Evolutionary conservation across 768 basidiomycete genomes (phyloP).

Genomic region (Serpula lacrymans): DNA sequence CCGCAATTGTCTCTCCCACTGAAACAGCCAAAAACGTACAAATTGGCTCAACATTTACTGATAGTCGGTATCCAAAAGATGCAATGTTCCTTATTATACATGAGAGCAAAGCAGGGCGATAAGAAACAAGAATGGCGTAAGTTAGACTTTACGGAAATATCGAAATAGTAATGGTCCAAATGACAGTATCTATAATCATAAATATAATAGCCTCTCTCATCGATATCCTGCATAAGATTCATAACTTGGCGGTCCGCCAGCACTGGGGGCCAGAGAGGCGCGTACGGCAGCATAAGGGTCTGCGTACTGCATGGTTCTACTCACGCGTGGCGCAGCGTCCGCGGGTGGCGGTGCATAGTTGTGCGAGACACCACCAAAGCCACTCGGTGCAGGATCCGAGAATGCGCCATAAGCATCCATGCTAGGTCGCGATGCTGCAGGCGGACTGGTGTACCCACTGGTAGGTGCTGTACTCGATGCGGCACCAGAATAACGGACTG

Average conservation of each 20-base stretch:
- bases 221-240: conserved; percentile 52
- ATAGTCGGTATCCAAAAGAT: too few relatives aligned
- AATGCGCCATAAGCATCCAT: conserved; percentile 92
- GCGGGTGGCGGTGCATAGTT: conserved; percentile 30
- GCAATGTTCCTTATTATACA: too few relatives aligned
- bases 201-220: conserved; percentile 27
- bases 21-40: too few relatives aligned
- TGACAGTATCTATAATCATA: too few relatives aligned
- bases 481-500: conserved; percentile 44
- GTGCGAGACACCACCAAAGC: conserved; percentile 49
- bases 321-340: conserved; percentile 54
- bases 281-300: conserved; percentile 85
- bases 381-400: conserved; percentile 80
- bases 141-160: too few relatives aligned
- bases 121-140: too few relatives aligned
- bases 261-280: conserved; percentile 43
- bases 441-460: conserved; percentile 19
- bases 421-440: conserved; percentile 50
- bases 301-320: conserved; percentile 92
- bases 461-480: conserved; percentile 19
- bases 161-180: too few relatives aligned
- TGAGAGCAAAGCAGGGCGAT: too few relatives aligned
- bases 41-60: too few relatives aligned
- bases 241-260: conserved; percentile 45
- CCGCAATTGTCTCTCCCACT: too few relatives aligned